Base-by-base conservation (phyloP, 352 stramenopile genomes). In the Thalassiosira livingstoniorum region DNA sequence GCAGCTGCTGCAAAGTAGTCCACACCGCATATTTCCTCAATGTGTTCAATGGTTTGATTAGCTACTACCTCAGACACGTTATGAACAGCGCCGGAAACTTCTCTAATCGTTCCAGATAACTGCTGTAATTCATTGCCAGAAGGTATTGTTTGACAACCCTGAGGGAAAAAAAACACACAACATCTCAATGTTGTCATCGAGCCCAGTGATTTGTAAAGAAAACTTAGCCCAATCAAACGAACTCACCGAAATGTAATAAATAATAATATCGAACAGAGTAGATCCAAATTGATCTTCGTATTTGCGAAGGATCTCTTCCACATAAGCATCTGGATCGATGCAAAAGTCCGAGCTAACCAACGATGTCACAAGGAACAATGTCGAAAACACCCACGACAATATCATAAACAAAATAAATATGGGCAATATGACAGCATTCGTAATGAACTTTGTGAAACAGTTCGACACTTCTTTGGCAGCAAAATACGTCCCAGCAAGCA, bases 331-430 rank as follows among this genome's bases (percentile, higher is more conserved):
- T 15, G 74, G 74, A 0, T 42, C 27, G 54, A 82, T 60, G 55
- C 81, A 87, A 64, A 87, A 87, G 42, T 87, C 81, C 23, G 75
- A 25, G 2, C 81, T 76, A 21, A 76, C 76, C n/a, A 85, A 60
- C 39, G 69, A 75, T 2, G 60, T 29, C 21, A 80, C 43, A 11
- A 85, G 70, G 47, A 87, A 87, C 5, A 87, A 37, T 0, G 64
- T 87, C 1, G 70, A 57, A 54, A 82, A 77, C 2, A 83, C 74
- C 81, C 81, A 87, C 1, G 45, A 45, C 32, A 85, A 64, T 23
- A 82, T 31, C 43, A 87, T 53, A 0, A 85, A 54, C 2, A 85
- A 73, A 25, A 73, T 61, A 55, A 85, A 82, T 21, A 87, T 47
- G 15, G 81, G 81, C 75, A 69, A 85, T 53, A 87, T 79, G 0